Conservation (phyloP, 169 alveolate species). For the Plasmodium gonderi region DNA sequence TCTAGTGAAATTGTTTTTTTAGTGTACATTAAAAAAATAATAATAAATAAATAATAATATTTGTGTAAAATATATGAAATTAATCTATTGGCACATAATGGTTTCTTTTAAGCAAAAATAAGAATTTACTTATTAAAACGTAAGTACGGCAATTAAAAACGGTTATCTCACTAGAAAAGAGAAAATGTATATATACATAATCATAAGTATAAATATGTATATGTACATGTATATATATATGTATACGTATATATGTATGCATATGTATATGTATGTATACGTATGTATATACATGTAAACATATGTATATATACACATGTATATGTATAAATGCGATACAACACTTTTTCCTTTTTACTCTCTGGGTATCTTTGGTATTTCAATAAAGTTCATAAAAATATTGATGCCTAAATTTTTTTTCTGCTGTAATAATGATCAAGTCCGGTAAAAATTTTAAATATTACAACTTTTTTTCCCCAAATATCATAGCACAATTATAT, state of each 20-base stretch:
- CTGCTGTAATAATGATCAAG: neutral
- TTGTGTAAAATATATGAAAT: constrained; percentile 3
- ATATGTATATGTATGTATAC: neutral
- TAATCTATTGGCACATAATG: constrained; percentile 17
- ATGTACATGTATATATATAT: neutral
- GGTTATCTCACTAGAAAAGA: neutral
- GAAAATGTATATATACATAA: neutral
- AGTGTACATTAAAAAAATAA: constrained; percentile 4
- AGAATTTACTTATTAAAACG: constrained; percentile 11
- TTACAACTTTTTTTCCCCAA: constrained; percentile 5
- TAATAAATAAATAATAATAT: neutral
- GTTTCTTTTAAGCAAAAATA: neutral
- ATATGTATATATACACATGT: neutral
- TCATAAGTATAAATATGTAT: neutral
- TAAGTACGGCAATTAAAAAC: neutral
- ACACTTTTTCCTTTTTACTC: neutral
- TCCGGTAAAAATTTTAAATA: neutral
- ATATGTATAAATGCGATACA: neutral
- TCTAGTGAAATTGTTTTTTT: constrained; percentile 35
- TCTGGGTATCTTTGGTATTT: neutral
- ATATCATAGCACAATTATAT: neutral
- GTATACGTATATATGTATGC: neutral
- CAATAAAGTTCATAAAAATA: neutral
- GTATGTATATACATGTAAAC: neutral
- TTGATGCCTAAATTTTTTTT: neutral